phyloP scores from a whole-genome alignment of 2,329 filamentous ascomycete species.

The Cytospora mali region DNA sequence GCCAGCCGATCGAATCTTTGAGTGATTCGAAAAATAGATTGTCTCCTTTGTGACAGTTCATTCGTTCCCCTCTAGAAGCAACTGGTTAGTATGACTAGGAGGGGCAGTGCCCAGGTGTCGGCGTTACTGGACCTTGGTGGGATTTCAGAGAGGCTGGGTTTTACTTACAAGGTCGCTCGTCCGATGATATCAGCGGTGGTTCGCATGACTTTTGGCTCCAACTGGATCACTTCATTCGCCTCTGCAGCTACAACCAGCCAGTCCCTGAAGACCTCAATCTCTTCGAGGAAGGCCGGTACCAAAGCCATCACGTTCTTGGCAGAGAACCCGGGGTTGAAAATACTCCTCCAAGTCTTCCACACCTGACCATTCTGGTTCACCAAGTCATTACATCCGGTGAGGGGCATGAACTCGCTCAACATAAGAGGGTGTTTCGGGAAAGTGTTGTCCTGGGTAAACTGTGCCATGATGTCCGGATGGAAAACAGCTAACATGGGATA shows the following conservation, averaged over 20 bases:
- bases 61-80: constrained; percentile 19
- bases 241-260: constrained; percentile 6
- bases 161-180: constrained; percentile 35
- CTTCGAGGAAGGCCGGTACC: constrained; percentile 33
- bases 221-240: constrained; percentile 7
- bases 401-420: constrained; percentile 34
- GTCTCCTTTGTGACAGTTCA: constrained; percentile 26
- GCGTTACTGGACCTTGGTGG: neutral
- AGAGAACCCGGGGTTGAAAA: constrained; percentile 45
- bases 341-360: constrained; percentile 41
- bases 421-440: constrained; percentile 39
- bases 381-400: constrained; percentile 39
- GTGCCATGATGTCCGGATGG: constrained; percentile 42
- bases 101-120: neutral
- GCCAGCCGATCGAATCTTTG: constrained; percentile 27
- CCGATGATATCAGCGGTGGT: constrained; percentile 33
- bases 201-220: constrained; percentile 18
- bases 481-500: constrained; percentile 40
- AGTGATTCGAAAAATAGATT: constrained; percentile 27
- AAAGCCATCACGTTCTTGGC: constrained; percentile 40
- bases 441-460: constrained; percentile 40
- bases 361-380: constrained; percentile 41
- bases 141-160: neutral
- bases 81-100: neutral
- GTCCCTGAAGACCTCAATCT: constrained; percentile 25